Evolutionary conservation across 257 asterid species (phyloP).

Genomic region (Salvia splendens): DNA sequence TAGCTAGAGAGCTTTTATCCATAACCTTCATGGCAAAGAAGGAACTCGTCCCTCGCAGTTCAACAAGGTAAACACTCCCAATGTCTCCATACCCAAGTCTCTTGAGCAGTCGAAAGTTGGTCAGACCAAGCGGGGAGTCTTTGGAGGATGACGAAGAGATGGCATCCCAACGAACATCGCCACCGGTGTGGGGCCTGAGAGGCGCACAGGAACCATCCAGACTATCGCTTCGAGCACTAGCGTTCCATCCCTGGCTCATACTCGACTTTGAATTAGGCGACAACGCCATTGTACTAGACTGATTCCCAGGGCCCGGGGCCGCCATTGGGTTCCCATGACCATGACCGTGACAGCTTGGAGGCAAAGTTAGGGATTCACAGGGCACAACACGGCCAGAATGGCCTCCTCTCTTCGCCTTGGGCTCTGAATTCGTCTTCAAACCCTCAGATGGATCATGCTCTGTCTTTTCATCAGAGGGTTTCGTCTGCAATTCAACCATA

Average conservation of each 20-base stretch:
- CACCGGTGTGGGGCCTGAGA: constrained; percentile 86
- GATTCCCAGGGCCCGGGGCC: constrained; percentile 35
- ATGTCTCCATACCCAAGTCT: constrained; percentile 92
- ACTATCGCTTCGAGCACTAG: constrained; percentile 61
- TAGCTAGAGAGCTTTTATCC: constrained; percentile 87
- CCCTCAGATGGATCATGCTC: constrained; percentile 36
- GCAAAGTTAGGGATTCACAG: constrained; percentile 24
- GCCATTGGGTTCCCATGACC: constrained; percentile 23
- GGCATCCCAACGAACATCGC: constrained; percentile 94
- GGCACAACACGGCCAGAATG: constrained; percentile 36
- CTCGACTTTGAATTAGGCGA: constrained; percentile 37
- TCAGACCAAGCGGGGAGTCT: constrained; percentile 66
- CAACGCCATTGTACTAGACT: constrained; percentile 9
- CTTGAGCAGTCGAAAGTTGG: constrained; percentile 73
- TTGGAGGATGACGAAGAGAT: constrained; percentile 52
- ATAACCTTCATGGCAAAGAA: constrained; percentile 95
- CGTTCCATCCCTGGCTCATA: constrained; percentile 40
- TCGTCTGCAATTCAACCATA: constrained; percentile 45
- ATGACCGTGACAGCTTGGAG: constrained; percentile 1
- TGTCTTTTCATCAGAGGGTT: constrained; percentile 34
- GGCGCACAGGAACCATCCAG: constrained; percentile 59
- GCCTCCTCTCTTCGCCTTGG: constrained; percentile 20
- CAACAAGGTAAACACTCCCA: constrained; percentile 91
- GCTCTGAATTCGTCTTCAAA: constrained; percentile 32
- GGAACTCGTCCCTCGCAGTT: constrained; percentile 64